Conservation (phyloP, 176 grass and related monocot genomes). For the Themeda triandra region DNA sequence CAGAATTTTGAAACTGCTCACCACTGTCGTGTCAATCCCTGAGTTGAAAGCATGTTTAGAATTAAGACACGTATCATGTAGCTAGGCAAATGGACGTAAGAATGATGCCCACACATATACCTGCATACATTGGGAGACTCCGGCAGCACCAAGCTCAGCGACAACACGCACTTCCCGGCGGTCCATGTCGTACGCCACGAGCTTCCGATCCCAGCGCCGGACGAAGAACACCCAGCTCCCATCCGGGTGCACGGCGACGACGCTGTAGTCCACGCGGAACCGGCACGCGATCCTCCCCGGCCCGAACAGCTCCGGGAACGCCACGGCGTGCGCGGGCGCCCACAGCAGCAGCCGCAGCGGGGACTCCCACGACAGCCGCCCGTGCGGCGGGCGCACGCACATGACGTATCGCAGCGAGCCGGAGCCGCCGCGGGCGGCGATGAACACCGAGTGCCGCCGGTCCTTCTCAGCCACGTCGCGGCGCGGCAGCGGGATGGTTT, state of each 20-base stretch:
- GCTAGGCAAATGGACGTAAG: no score
- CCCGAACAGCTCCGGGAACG: not conserved
- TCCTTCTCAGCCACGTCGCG: not conserved
- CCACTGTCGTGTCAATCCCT: no score
- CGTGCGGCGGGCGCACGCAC: constrained; percentile 7
- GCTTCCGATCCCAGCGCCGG: constrained; percentile 9
- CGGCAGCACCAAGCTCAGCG: not conserved
- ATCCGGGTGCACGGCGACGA: not conserved
- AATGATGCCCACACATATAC: no score
- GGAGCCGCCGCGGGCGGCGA: not conserved
- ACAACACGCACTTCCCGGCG: not conserved
- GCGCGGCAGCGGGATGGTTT: not conserved
- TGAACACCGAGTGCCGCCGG: constrained; percentile 10
- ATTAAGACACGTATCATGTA: no score
- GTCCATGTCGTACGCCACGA: constrained; percentile 1
- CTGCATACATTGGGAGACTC: no score
- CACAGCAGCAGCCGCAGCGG: not conserved
- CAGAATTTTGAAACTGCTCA: no score
- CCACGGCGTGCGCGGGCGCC: not conserved
- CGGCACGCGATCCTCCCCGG: not conserved
- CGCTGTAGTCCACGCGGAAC: not conserved
- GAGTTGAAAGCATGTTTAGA: no score
- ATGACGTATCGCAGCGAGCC: not conserved
- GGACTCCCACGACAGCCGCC: not conserved
- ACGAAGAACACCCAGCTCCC: not conserved